Conservation (phyloP, 1,284 basidiomycete genomes). For the Cryptococcus depauperatus region DNA sequence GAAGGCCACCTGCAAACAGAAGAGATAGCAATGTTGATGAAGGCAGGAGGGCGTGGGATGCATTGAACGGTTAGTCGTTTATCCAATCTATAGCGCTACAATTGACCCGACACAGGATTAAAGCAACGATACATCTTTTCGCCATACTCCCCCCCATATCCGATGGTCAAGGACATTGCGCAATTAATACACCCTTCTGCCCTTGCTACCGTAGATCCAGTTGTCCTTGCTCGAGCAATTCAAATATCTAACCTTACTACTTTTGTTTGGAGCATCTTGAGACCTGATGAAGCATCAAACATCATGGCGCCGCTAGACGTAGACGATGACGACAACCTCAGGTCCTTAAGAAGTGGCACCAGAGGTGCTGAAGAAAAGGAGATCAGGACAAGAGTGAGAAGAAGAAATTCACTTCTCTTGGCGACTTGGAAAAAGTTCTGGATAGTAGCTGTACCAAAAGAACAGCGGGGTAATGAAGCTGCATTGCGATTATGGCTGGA, state of each 20-base stretch:
- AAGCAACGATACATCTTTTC: slow-evolving; percentile 21
- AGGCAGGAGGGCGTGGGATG: slow-evolving; percentile 15
- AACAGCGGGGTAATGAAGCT: slow-evolving; percentile 11
- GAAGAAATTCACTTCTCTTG: slow-evolving; percentile 19
- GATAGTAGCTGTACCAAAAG: slow-evolving; percentile 18
- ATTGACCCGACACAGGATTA: slow-evolving; percentile 7
- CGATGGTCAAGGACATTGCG: slow-evolving; percentile 11
- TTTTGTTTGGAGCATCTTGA: slow-evolving; percentile 22
- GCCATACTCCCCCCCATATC: slow-evolving; percentile 17
- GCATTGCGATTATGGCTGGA: slow-evolving; percentile 30
- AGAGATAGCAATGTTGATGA: neutral
- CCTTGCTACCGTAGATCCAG: slow-evolving; percentile 7
- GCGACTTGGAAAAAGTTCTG: slow-evolving; percentile 32
- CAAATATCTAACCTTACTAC: slow-evolving; percentile 25
- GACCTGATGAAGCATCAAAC: slow-evolving; percentile 22
- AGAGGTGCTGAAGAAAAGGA: slow-evolving; percentile 2
- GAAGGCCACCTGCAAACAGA: neutral
- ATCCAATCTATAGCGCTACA: neutral
- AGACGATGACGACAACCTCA: slow-evolving; percentile 5
- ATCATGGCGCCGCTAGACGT: slow-evolving; percentile 4
- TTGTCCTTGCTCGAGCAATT: slow-evolving; percentile 8
- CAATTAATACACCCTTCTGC: slow-evolving; percentile 13
- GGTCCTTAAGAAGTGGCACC: slow-evolving; percentile 1
- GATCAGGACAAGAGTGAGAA: slow-evolving; percentile 8
- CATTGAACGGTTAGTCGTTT: slow-evolving; percentile 16